These are phyloP conservation scores for Teunomyces pallodes DNA, from an alignment of 805 yeast genomes.

Conservation along the genomic window DNA sequence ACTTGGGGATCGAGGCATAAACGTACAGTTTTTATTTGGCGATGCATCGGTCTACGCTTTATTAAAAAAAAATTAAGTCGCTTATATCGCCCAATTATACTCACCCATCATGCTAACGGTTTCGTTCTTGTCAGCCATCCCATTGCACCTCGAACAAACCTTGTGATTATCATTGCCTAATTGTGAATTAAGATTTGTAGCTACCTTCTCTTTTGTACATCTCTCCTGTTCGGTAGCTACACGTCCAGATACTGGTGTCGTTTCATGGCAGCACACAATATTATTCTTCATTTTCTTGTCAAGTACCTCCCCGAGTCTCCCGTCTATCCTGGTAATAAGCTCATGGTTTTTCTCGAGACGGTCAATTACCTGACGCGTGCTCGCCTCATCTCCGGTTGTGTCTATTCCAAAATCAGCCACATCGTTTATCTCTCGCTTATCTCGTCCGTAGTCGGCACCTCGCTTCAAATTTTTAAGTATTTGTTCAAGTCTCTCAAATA, in stretches of 20 bases:
- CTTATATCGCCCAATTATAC: constrained; percentile 25
- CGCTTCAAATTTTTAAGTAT: constrained; percentile 6
- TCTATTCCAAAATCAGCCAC: neutral
- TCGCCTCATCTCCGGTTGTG: neutral
- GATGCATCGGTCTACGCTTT: neutral
- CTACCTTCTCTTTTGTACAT: neutral
- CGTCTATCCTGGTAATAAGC: neutral
- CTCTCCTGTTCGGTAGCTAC: neutral
- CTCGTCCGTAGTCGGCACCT: neutral
- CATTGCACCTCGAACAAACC: neutral
- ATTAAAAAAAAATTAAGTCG: neutral
- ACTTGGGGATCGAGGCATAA: neutral
- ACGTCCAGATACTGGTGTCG: neutral
- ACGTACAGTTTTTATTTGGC: neutral
- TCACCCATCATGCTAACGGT: constrained; percentile 30
- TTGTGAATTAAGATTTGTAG: neutral
- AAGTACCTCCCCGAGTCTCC: neutral
- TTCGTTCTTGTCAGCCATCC: constrained; percentile 4
- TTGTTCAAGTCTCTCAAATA: constrained; percentile 9
- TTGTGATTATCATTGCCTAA: neutral
- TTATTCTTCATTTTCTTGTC: neutral
- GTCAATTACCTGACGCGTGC: constrained; percentile 1
- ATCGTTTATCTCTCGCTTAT: neutral
- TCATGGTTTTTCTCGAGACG: neutral
- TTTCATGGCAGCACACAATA: neutral